Base-by-base conservation (phyloP, 1,284 basidiomycete species). In the Sanguinoderma infundibulare region DNA sequence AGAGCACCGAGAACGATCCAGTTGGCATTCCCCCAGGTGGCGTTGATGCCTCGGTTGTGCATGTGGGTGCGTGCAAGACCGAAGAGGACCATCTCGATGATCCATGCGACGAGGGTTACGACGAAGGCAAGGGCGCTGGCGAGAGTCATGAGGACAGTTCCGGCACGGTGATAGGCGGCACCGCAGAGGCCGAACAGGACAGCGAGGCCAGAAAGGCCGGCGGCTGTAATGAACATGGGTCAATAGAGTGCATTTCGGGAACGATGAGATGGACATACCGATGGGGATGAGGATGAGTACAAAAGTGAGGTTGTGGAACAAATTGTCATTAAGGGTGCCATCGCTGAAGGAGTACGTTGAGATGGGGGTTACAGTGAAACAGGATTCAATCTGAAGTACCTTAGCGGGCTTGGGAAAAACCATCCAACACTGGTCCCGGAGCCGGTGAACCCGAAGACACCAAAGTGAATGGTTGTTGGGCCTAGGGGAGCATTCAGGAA, bases 61-160 rank as follows among this genome's bases (percentile, higher is more conserved):
- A 91, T 81, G 55, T 83, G 81, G 68, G 83, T 75, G 65, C 86
- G 85, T 26, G 85, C 85, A 60, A 91, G 83, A 58, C 87, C 87
- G 76, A 91, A 95, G 57, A 95, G 83, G 30, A 86, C 85, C 85
- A 94, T 90, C 76, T 92, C 91, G 72, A 94, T 80, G 49, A 92
- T 77, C 77, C 87, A 94, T 3, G 80, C 87, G 67, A 92, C 76
- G 56, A 93, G 79, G 4, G 86, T 87, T 68, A 83, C 75, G 60
- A 94, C 72, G 35, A 84, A 77, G 6, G 87, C 91, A 58, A 94
- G 78, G 15, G 84, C 81, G 61, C 87, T 79, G 55, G 85, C 66
- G 57, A 94, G 78, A 12, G 86, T 79, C 91, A 94, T 94, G 72
- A 93, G 72, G 64, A 93, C 83, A 17, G 91, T 92, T 40, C 89